Base-by-base conservation (phyloP, 78 protist genomes). In the Creolimax fragrantissima region DNA sequence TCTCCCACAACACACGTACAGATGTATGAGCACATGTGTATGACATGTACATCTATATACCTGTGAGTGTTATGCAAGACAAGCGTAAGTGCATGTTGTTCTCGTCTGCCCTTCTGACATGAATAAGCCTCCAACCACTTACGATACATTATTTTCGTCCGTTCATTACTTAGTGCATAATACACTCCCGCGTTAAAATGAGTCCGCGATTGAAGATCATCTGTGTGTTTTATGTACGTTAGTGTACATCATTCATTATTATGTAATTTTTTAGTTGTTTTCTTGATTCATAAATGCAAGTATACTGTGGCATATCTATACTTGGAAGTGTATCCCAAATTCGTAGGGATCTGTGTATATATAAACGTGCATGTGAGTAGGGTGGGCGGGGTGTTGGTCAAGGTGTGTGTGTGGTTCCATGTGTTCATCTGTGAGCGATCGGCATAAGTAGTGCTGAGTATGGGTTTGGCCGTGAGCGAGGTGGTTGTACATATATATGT, bases 161-260 rank as follows among this genome's bases (percentile, higher is more conserved):
- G 7, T 6, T 81, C 45, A n/a, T 81, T 90, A n/a, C 92, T 90
- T 5, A 81, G 92, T 11, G 92, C 92, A 90, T 36, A 90, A 11
- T 90, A 90, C 44, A 90, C 92, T 5, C 92, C 92, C n/a, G 90
- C 90, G 44, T 86, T 86, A 41, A 83, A 83, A 41, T 83, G 86
- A 35, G 86, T 83, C 44, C 86, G 86, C 86, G 86, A 83, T 11
- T 83, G 86, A 5, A 83, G 86, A 2, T 83, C 86, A 36, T 83
- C 86, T 83, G 86, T 11, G 74, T 32, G 17, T 32, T 58, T 58
- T 58, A n/a, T n/a, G n/a, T n/a, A n/a, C n/a, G n/a, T n/a, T n/a
- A n/a, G n/a, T n/a, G n/a, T n/a, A n/a, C n/a, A n/a, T n/a, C n/a
- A n/a, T n/a, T n/a, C n/a, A n/a, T n/a, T n/a, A n/a, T n/a, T n/a